Base-by-base conservation (phyloP, 805 yeast species). In the Nakazawaea wyomingensis region DNA sequence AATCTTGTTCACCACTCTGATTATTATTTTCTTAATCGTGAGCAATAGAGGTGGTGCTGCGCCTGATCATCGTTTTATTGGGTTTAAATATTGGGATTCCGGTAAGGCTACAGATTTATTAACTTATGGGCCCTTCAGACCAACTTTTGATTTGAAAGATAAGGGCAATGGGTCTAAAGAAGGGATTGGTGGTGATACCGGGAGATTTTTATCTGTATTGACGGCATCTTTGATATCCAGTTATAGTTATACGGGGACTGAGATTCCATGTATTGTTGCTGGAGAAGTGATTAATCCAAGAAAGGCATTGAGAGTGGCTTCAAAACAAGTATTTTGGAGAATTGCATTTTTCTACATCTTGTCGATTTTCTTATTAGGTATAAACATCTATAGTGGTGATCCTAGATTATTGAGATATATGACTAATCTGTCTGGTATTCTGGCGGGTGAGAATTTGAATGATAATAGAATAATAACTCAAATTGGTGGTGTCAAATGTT, bases 261-360 rank as follows among this genome's bases (percentile, higher is more conserved):
- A 86, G 51, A 79, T 82, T 57, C 90, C 87, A 10, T 79, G 85
- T 49, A 77, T 85, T 43, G 91, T 93, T 2, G 88, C 91, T 5
- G 85, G 90, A 59, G 96, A 86, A 59, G 85, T 90, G n/a, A 69
- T 81, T 47, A 81, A 84, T 50, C 95, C 96, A 4, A 68, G 93
- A 50, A 77, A 72, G 48, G 80, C 91, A 0, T 67, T 86, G 14
- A 95, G 95, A 1, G 71, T 80, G 9, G 91, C 93, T 1, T 84
- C 90, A 2, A 79, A 72, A 51, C 69, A 83, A 51, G 86, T 85
- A 2, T 84, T 85, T 56, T 82, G 85, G 72, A 67, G 90, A 53
- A 75, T 86, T 29, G 53, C 82, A 4, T 57, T 82, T 1, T 74
- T 85, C 49, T 86, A 85, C 59, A 59, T 85, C 36, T 56, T 85